phyloP scores from a whole-genome alignment of 139 green algal species.

The Pleodorina starrii region DNA sequence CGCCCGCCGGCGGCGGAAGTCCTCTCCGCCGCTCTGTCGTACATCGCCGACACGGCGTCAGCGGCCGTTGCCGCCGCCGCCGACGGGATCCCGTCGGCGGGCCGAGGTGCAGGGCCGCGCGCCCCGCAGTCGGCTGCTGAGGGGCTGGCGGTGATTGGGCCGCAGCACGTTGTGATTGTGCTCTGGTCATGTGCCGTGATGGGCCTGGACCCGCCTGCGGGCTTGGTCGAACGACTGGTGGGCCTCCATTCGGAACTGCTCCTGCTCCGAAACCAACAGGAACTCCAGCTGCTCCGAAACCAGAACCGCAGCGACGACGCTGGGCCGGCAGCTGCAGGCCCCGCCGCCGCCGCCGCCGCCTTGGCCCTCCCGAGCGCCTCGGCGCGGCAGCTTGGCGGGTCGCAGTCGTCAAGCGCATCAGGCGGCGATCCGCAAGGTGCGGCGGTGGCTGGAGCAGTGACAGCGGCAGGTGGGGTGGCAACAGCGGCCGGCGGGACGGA shows the following conservation, averaged over 20 bases:
- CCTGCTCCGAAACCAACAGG: neutral
- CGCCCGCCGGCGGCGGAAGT: neutral
- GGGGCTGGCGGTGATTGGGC: neutral
- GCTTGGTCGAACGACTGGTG: neutral
- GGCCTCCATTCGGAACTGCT: conserved; percentile 2
- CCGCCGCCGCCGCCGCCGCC: no score
- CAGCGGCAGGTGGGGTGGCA: no score
- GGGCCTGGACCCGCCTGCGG: neutral
- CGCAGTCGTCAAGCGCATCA: no score
- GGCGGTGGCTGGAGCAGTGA: no score
- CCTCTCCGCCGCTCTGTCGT: neutral
- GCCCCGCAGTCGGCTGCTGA: neutral
- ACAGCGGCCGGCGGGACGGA: no score
- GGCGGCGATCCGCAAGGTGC: no score
- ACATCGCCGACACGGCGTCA: neutral
- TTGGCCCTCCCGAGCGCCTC: no score
- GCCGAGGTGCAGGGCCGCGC: no score
- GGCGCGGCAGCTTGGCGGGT: no score
- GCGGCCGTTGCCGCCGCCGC: neutral
- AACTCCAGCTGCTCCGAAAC: neutral
- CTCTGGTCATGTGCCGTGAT: conserved; percentile 33
- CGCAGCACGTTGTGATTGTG: conserved; percentile 29
- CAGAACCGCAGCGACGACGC: no score
- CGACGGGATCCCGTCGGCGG: neutral
- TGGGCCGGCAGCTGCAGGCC: no score